Evolutionary conservation across 441 rosid species (phyloP).

Genomic region (Theobroma grandiflorum): DNA sequence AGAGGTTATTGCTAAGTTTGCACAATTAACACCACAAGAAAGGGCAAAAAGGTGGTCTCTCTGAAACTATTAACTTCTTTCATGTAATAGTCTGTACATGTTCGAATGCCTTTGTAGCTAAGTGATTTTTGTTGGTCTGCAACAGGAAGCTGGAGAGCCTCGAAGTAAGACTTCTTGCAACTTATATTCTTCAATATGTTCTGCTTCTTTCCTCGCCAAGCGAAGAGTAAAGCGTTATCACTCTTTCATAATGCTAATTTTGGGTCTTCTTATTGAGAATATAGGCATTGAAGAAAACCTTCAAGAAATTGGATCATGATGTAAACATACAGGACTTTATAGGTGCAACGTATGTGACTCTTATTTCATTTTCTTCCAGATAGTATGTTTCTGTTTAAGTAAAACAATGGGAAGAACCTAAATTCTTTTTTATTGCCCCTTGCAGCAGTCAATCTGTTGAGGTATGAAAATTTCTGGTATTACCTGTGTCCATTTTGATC

Average conservation of each 20-base stretch:
- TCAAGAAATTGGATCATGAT: constrained; percentile 71
- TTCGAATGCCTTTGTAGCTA: constrained; percentile 8
- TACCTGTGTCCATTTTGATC: constrained; percentile 10
- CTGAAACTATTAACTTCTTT: constrained; percentile 14
- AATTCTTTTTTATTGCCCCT: constrained; percentile 25
- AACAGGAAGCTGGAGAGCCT: constrained; percentile 72
- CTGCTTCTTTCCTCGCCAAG: constrained; percentile 15
- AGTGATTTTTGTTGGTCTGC: constrained; percentile 12
- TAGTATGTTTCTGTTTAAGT: constrained; percentile 22
- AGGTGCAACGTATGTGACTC: constrained; percentile 53
- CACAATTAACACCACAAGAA: constrained; percentile 67
- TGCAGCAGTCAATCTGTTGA: constrained; percentile 63
- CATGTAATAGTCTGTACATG: constrained; percentile 10
- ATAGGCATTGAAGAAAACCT: constrained; percentile 64
- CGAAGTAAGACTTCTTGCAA: constrained; percentile 47
- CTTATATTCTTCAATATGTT: constrained; percentile 1
- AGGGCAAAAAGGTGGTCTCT: constrained; percentile 60
- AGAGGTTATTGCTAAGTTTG: constrained; percentile 60
- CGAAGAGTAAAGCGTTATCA: constrained; percentile 5
- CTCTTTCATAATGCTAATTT: constrained; percentile 21
- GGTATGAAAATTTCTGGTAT: constrained; percentile 39
- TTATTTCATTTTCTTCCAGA: constrained; percentile 5
- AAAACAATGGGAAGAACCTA: constrained; percentile 26
- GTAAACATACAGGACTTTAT: constrained; percentile 67
- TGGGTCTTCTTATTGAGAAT: constrained; percentile 31